Evolutionary conservation across 768 basidiomycete species (phyloP), one percentile per base, ranked within the genome.

Genomic region (Rhizopogon salebrosus): DNA sequence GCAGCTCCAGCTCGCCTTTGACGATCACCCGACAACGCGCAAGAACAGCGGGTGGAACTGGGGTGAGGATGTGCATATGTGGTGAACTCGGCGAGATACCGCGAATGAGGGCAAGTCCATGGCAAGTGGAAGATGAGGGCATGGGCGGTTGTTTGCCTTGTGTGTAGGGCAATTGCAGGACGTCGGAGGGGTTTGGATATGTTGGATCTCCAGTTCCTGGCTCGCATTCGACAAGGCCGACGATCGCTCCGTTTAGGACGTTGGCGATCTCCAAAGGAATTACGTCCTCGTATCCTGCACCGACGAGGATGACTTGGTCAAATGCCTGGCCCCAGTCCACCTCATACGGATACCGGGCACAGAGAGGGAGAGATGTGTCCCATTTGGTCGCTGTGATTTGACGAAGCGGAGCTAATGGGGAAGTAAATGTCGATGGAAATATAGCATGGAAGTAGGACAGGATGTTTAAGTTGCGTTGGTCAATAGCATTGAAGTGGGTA

Each of bases 1-100:
- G 94, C 0, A 97, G 69, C 66, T 95, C 92, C 61, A 94, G 73
- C 63, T 93, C 92, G 7, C 94, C 94, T 66, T 89, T 93, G 41
- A 95, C 83, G 3, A 95, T 46, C 16, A 82, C 71, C 4, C 80
- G 70, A 22, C 62, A 63, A 14, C 64, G 60, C 0, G 62, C 56
- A 2, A 95, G 74, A 1, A 75, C 38, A 0, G 62, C 49, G 0
- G 78, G 68, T 0, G 85, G 82, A 1, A 93, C 55, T 0, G 95
- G 92, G 0, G 94, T 92, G 34, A 97, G 72, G n/a, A 97, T 58
- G 31, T 95, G 92, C 34, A 95, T 69, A 39, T 54, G 51, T 3
- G 56, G 56, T 34, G 61, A 54, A 29, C 54, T 69, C n/a, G 72
- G 72, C 45, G 68, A 75, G 13, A 72, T 64, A 41, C 72, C 72